Conservation (phyloP, 2,329 filamentous ascomycete species). For the Anisogramma anomala region DNA sequence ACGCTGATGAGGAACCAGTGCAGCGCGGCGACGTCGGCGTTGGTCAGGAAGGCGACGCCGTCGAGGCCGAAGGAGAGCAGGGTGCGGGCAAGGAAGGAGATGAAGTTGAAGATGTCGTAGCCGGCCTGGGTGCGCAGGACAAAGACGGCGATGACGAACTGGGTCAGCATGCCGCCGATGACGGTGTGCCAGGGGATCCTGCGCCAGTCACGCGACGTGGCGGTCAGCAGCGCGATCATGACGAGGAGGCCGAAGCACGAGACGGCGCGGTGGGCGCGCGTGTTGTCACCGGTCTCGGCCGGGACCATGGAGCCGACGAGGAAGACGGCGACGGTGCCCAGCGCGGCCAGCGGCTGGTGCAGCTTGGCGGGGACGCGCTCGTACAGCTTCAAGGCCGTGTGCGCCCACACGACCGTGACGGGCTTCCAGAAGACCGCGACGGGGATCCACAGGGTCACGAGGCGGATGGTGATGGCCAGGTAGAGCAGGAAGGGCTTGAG, state of each 20-base stretch:
- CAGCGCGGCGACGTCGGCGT: slow-evolving; percentile 28
- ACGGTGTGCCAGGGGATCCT: slow-evolving; percentile 64
- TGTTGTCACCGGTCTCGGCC: slow-evolving; percentile 62
- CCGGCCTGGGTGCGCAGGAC: slow-evolving; percentile 71
- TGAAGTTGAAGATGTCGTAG: slow-evolving; percentile 85
- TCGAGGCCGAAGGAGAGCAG: slow-evolving; percentile 65
- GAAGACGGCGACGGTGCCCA: slow-evolving; percentile 57
- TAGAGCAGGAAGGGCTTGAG: slow-evolving; percentile 74
- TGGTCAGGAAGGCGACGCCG: slow-evolving; percentile 63
- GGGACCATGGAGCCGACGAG: slow-evolving; percentile 69
- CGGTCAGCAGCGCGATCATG: slow-evolving; percentile 56
- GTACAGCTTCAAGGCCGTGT: slow-evolving; percentile 48
- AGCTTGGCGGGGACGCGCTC: slow-evolving; percentile 54
- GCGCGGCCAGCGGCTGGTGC: slow-evolving; percentile 51
- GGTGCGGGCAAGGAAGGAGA: slow-evolving; percentile 61
- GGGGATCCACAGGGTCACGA: slow-evolving; percentile 64
- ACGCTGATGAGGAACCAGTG: slow-evolving; percentile 66
- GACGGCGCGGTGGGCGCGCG: slow-evolving; percentile 64
- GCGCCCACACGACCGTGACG: slow-evolving; percentile 55
- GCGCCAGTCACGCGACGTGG: slow-evolving; percentile 58
- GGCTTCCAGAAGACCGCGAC: slow-evolving; percentile 54
- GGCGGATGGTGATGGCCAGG: slow-evolving; percentile 59
- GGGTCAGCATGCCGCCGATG: slow-evolving; percentile 76
- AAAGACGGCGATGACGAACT: slow-evolving; percentile 82
- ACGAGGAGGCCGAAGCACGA: slow-evolving; percentile 69